phyloP scores from a whole-genome alignment of 768 basidiomycete species.

The Tricholoma hemisulphureum region DNA sequence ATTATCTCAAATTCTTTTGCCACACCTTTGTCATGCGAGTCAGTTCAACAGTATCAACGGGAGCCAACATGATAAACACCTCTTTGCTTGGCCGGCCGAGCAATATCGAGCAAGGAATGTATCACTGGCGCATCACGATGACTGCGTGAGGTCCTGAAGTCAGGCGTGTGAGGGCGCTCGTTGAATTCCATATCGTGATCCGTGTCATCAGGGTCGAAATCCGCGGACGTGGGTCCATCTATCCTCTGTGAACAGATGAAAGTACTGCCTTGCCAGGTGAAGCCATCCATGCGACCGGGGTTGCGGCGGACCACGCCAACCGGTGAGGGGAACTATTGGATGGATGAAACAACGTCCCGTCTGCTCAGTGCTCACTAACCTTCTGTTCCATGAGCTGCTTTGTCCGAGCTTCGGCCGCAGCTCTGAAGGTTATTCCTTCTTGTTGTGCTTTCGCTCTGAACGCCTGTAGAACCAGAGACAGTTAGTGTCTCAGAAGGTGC shows the following conservation, averaged over 20 bases:
- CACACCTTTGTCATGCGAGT: slow-evolving; percentile 15
- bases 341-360: not conserved
- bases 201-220: slow-evolving; percentile 8
- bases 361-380: not conserved
- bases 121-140: not conserved
- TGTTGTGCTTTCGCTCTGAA: slow-evolving; percentile 8
- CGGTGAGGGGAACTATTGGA: not conserved
- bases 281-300: slow-evolving; percentile 24
- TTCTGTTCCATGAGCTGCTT: slow-evolving; percentile 7
- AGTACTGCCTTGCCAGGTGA: slow-evolving; percentile 23
- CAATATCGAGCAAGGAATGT: slow-evolving; percentile 28
- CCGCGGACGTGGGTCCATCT: slow-evolving; percentile 12
- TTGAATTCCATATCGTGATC: slow-evolving; percentile 14
- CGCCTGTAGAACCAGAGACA: not conserved
- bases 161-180: slow-evolving; percentile 12
- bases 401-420: slow-evolving; percentile 4
- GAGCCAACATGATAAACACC: slow-evolving; percentile 13
- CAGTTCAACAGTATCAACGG: not conserved
- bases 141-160: not conserved
- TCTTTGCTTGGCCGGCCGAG: slow-evolving; percentile 31
- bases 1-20: slow-evolving; percentile 28
- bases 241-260: slow-evolving; percentile 20
- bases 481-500: not conserved
- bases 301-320: slow-evolving; percentile 14
- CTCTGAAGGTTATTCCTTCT: slow-evolving; percentile 5